phyloP scores from a whole-genome alignment of 2,329 filamentous ascomycete species.

The Scedosporium boydii region DNA sequence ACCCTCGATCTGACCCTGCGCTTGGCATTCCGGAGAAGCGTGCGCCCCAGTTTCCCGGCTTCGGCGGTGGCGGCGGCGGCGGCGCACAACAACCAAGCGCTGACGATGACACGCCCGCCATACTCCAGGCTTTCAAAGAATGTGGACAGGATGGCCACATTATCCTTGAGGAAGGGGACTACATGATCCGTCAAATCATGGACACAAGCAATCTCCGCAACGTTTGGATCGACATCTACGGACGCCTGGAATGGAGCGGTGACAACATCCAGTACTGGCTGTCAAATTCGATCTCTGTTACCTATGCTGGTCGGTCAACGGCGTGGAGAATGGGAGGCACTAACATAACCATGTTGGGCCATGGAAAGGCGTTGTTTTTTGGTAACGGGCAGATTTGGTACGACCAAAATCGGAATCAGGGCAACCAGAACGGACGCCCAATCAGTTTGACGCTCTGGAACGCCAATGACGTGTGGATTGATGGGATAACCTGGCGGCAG shows the following conservation, averaged over 20 bases:
- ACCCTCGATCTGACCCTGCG: not conserved
- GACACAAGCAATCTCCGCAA: conserved; percentile 21
- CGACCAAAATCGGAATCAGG: conserved; percentile 29
- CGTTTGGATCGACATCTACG: conserved; percentile 34
- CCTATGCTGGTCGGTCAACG: conserved; percentile 45
- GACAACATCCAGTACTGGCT: conserved; percentile 41
- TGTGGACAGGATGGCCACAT: conserved; percentile 21
- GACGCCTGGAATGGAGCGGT: conserved; percentile 28
- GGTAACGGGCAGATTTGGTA: conserved; percentile 55
- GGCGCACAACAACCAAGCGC: conserved; percentile 13
- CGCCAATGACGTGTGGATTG: conserved; percentile 26
- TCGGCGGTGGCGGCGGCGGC: not conserved
- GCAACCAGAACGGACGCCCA: conserved; percentile 32
- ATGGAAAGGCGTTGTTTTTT: conserved; percentile 42
- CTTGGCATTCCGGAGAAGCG: not conserved
- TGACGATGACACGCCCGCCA: conserved; percentile 21
- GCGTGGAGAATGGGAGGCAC: conserved; percentile 46
- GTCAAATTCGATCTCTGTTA: conserved; percentile 36
- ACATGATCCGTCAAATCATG: conserved; percentile 25
- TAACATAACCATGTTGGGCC: conserved; percentile 37
- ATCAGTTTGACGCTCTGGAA: conserved; percentile 19
- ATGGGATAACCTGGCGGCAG: conserved; percentile 39
- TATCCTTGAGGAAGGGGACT: conserved; percentile 21
- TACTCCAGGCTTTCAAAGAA: conserved; percentile 21
- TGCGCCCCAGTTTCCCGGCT: not conserved